Percentiles rank a stretch among this genome's conserved stretches.
phyloP scores from a whole-genome alignment of 495 filamentous ascomycete genomes.

The Geoglossum glabrum region DNA sequence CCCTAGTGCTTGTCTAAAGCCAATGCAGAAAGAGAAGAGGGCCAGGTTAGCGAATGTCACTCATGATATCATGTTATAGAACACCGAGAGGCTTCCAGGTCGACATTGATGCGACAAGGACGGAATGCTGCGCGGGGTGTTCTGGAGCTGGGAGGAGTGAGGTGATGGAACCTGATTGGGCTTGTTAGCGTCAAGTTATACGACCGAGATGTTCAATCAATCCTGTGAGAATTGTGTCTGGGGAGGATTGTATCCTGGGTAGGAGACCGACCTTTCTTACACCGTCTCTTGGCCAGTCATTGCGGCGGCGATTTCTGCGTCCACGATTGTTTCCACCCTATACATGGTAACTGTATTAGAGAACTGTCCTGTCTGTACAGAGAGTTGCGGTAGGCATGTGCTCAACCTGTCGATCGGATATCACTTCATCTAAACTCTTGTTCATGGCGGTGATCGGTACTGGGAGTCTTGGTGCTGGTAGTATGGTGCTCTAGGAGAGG shows the following conservation, averaged over 20 bases:
- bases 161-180: not conserved
- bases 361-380: not conserved
- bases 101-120: constrained; percentile 1
- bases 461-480: not conserved
- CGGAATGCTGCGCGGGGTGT: not conserved
- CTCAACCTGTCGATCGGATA: not conserved
- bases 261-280: not conserved
- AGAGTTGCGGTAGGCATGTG: not conserved
- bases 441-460: not conserved
- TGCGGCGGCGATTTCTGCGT: not conserved
- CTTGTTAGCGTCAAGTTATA: not conserved
- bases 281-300: constrained; percentile 1
- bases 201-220: not conserved
- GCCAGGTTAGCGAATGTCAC: constrained; percentile 1
- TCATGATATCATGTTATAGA: not conserved
- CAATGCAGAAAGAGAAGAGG: constrained; percentile 1
- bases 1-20: not conserved
- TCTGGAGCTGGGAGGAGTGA: constrained; percentile 1
- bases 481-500: not conserved
- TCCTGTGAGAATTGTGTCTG: not conserved
- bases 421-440: not conserved
- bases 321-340: not conserved
- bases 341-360: not conserved
- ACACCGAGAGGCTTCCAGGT: constrained; percentile 1
- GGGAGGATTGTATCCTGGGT: not conserved